Evolutionary conservation across 2,329 filamentous ascomycete genomes (phyloP).

Genomic region (Talaromyces sp.): DNA sequence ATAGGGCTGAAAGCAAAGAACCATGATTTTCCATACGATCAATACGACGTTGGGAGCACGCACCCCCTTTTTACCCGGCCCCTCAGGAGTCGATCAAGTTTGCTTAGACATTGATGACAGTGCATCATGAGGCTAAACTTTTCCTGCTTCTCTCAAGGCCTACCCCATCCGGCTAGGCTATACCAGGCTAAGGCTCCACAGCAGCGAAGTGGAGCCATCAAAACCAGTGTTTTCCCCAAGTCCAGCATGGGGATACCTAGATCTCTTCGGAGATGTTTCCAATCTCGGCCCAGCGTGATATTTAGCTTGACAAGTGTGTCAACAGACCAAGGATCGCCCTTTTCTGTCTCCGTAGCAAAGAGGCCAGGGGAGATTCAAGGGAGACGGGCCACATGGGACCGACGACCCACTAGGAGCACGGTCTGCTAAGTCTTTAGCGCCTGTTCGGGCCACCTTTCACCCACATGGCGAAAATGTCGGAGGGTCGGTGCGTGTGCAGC

Average conservation of each 20-base stretch:
- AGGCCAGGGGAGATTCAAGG: neutral
- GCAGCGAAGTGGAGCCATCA: conserved; percentile 13
- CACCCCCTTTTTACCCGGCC: conserved; percentile 1
- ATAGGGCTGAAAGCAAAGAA: neutral
- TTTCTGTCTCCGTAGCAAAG: neutral
- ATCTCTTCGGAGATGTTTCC: conserved; percentile 22
- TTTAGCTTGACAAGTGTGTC: neutral
- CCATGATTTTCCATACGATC: neutral
- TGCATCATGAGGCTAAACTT: neutral
- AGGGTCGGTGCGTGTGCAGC: conserved; percentile 14
- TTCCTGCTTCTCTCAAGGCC: conserved; percentile 4
- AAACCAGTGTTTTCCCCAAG: conserved; percentile 14
- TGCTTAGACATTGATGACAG: conserved; percentile 1
- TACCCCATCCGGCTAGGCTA: neutral
- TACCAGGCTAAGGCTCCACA: conserved; percentile 8
- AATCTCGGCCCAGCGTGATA: conserved; percentile 3
- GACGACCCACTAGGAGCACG: conserved; percentile 3
- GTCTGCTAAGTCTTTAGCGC: conserved; percentile 19
- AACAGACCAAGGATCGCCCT: neutral
- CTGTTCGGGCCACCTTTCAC: conserved; percentile 17
- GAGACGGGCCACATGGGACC: conserved; percentile 9
- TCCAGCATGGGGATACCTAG: conserved; percentile 12
- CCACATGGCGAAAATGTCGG: conserved; percentile 20
- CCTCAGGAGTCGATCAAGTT: neutral
- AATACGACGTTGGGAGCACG: conserved; percentile 7